Evolutionary conservation across 768 basidiomycete genomes (phyloP), one percentile per base, ranked within the genome.

Genomic region (Lyophyllum shimeji): DNA sequence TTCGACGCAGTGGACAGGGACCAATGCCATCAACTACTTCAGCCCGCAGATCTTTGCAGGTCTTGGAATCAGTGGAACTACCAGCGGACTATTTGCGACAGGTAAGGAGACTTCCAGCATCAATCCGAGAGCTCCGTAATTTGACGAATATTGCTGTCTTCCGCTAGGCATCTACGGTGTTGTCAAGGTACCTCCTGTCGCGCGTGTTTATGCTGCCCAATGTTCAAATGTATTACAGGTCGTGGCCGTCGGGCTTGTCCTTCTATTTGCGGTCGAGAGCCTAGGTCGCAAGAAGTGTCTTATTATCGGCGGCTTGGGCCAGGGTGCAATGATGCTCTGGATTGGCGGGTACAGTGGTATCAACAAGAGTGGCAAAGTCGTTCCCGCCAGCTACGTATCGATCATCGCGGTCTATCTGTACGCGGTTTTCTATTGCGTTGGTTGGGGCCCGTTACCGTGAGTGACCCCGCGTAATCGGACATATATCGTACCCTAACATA

Each of bases 21-120:
- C 79, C 12, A 82, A 83, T 58, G 74, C 80, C 2, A 79, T 83
- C 61, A 81, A 81, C 61, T 83, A 83, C 60, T 84, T 76, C 56
- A 76, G 76, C 58, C 82, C 82, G 0, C 63, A 74, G 39, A 79
- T 83, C 57, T 83, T 84, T 58, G 73, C 74, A 2, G 66, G 67
- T 34, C 68, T 83, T 15, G 82, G 82, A 1, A 74, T 82, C 21
- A 71, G 68, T 0, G 76, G 77, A 3, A 75, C 69, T 23, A 72
- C 62, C 7, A 67, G 78, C 3, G 74, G 70, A 17, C 68, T 84
- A 7, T 74, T 83, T 37, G 81, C 82, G 2, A 82, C 82, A 5
- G 82, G 82, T 57, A 60, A 68, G 56, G 27, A 25, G n/a, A n/a
- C n/a, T 23, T 23, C 6, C 13, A 18, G 23, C n/a, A 4, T 24